phyloP scores from a whole-genome alignment of 306 rosid species.

The Rosa chinensis region DNA sequence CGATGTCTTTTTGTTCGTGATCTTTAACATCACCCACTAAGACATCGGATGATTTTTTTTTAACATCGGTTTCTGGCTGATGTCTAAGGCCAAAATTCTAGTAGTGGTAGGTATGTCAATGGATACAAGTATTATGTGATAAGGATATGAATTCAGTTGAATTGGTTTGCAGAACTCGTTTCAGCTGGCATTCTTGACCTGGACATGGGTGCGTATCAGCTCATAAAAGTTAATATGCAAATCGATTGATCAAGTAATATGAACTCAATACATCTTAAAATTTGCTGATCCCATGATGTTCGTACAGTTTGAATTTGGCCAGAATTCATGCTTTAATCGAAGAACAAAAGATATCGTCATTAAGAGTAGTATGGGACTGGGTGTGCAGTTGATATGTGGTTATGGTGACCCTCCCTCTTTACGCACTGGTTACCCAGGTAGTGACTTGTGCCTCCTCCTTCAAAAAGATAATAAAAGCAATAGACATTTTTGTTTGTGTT shows the following conservation, averaged over 20 bases:
- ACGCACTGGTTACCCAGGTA: conserved; percentile 71
- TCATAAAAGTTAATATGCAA: neutral
- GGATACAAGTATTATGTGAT: too few species aligned
- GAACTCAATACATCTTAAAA: too few species aligned
- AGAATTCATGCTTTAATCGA: conserved; percentile 59
- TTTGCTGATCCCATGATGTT: neutral
- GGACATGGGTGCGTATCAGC: conserved; percentile 65
- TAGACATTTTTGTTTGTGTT: too few species aligned
- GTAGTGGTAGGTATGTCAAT: too few species aligned
- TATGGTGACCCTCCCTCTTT: conserved; percentile 75
- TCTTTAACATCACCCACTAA: too few species aligned
- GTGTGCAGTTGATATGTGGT: conserved; percentile 60
- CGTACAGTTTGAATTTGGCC: conserved; percentile 59
- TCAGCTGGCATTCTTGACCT: conserved; percentile 69
- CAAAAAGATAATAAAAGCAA: too few species aligned
- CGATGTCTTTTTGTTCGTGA: too few species aligned
- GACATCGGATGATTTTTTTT: too few species aligned
- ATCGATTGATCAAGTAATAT: neutral
- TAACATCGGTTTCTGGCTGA: too few species aligned
- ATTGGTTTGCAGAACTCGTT: conserved; percentile 51
- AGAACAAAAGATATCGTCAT: conserved; percentile 41
- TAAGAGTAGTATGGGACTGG: conserved; percentile 52
- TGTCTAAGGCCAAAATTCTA: too few species aligned
- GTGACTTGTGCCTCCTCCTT: neutral
- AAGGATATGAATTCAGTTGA: too few species aligned